phyloP scores from a whole-genome alignment of 2,329 filamentous ascomycete species.

The Diplodia mutila region DNA sequence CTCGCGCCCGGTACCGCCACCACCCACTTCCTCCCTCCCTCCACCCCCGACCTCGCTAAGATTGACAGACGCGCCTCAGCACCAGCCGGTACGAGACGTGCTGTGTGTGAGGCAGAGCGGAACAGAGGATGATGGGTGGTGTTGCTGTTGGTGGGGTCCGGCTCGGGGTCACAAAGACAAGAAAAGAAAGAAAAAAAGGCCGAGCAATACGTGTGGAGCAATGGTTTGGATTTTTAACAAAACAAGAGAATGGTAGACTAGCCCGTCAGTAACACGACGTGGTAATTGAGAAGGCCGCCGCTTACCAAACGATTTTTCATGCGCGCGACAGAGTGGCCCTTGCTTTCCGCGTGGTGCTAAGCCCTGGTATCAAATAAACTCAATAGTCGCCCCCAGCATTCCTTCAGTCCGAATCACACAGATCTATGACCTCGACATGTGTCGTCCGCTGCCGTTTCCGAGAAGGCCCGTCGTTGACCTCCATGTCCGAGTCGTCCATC shows the following conservation, averaged over 20 bases:
- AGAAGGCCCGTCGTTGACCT: constrained; percentile 6
- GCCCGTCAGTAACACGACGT: not conserved
- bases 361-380: not conserved
- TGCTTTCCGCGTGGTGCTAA: not conserved
- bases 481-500: constrained; percentile 11
- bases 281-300: not conserved
- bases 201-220: not conserved
- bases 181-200: not conserved
- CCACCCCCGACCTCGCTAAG: too few relatives aligned
- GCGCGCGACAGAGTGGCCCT: not conserved
- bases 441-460: constrained; percentile 5
- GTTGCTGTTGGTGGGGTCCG: too few relatives aligned
- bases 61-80: too few relatives aligned
- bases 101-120: too few relatives aligned
- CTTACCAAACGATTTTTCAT: not conserved
- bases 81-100: too few relatives aligned
- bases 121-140: too few relatives aligned
- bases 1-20: too few relatives aligned
- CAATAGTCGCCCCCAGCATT: not conserved
- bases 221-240: not conserved
- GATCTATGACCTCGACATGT: constrained; percentile 3
- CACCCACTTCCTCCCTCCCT: too few relatives aligned
- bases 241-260: not conserved
- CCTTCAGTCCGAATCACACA: constrained; percentile 15
- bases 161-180: not conserved